These are phyloP conservation scores for Grigorovia transvaalensis DNA, from an alignment of 805 yeast species.

Conservation along the genomic window DNA sequence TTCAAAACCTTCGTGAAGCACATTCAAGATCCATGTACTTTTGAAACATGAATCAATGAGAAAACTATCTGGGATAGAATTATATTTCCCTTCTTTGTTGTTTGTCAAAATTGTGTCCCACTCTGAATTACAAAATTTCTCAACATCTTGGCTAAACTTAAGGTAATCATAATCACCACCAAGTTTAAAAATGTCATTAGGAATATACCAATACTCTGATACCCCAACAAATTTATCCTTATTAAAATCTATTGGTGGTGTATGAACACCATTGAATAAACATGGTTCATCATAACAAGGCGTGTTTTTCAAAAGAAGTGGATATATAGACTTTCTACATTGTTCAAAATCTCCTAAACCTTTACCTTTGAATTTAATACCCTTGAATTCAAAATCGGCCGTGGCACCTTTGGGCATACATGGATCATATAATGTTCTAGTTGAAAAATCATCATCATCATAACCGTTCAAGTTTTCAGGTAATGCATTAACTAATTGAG, in stretches of 20 bases:
- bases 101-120: conserved; percentile 53
- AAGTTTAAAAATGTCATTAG: conserved; percentile 79
- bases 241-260: conserved; percentile 73
- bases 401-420: conserved; percentile 64
- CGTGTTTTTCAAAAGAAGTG: conserved; percentile 62
- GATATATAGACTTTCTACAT: conserved; percentile 65
- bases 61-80: conserved; percentile 44
- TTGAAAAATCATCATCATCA: conserved; percentile 36
- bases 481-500: conserved; percentile 40
- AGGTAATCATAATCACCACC: conserved; percentile 82
- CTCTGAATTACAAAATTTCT: conserved; percentile 61
- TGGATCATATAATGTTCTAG: conserved; percentile 49
- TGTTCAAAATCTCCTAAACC: conserved; percentile 75
- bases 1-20: conserved; percentile 86
- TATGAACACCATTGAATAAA: conserved; percentile 89
- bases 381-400: conserved; percentile 39
- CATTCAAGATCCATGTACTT: conserved; percentile 85
- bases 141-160: conserved; percentile 54
- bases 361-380: conserved; percentile 35
- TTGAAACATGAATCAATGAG: conserved; percentile 81
- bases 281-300: conserved; percentile 89
- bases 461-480: conserved; percentile 39
- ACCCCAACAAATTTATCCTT: conserved; percentile 83
- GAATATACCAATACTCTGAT: conserved; percentile 96
- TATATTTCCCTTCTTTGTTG: conserved; percentile 45